Conservation (phyloP, 1,284 basidiomycete species). For the Leccinum holopus region DNA sequence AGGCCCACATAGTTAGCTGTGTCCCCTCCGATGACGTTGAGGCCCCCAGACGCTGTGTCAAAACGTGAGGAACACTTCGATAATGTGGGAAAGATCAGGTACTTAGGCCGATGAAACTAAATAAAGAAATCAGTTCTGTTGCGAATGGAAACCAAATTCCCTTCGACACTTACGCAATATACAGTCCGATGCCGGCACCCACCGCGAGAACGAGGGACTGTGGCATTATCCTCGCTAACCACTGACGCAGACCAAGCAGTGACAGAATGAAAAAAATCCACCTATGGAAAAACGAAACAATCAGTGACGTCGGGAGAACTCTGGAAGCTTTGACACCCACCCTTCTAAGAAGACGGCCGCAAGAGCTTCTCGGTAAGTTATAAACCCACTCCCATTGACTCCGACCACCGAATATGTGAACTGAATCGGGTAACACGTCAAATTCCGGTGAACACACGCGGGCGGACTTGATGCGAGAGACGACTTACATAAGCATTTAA, state of each 20-base stretch:
- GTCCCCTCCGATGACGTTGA: slow-evolving; percentile 77
- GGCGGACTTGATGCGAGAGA: not conserved
- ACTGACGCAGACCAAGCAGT: slow-evolving; percentile 83
- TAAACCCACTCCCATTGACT: slow-evolving; percentile 73
- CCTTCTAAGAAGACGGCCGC: slow-evolving; percentile 88
- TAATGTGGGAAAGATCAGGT: not conserved
- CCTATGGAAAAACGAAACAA: slow-evolving; percentile 33
- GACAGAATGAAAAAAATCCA: slow-evolving; percentile 86
- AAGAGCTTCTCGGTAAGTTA: slow-evolving; percentile 81
- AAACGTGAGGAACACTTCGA: slow-evolving; percentile 11
- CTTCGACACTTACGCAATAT: slow-evolving; percentile 59
- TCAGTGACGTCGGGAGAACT: not conserved
- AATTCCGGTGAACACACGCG: not conserved
- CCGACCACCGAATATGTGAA: slow-evolving; percentile 90
- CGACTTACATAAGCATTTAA: slow-evolving; percentile 77
- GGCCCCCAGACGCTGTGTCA: slow-evolving; percentile 55
- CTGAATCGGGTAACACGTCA: slow-evolving; percentile 37
- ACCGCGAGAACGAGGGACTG: slow-evolving; percentile 84
- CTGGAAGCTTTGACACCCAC: slow-evolving; percentile 35
- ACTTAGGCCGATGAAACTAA: slow-evolving; percentile 66
- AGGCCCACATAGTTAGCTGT: slow-evolving; percentile 73
- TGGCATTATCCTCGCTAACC: slow-evolving; percentile 87
- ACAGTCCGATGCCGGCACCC: slow-evolving; percentile 85
- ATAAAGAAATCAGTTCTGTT: slow-evolving; percentile 5
- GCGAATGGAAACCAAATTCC: not conserved